Evolutionary conservation across 2,329 filamentous ascomycete species (phyloP), one percentile per base, ranked within the genome.

Genomic region (Fusarium citri): DNA sequence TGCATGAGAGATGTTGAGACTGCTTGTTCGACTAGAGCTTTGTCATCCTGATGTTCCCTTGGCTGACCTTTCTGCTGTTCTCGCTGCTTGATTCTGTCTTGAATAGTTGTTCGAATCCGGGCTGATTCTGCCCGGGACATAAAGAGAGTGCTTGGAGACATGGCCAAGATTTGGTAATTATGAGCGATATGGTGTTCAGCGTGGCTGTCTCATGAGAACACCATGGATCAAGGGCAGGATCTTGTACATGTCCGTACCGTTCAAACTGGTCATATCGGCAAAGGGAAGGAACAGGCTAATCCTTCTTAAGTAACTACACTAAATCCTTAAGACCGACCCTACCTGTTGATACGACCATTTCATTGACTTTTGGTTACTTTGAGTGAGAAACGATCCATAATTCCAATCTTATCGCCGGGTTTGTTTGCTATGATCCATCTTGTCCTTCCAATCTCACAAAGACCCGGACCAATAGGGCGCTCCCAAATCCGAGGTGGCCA

Each of bases 101-200:
- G 69, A 34, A 78, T 55, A 0, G 68, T 75, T 2, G 59, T 68
- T 42, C 64, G 69, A 12, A 80, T 72, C 7, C 76, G 77, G 11
- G 73, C 64, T 2, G 73, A 74, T 54, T 80, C 79, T 23, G 75
- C 68, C 1, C 67, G 68, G 1, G 78, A 77, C 64, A 80, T 72
- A 42, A 78, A 79, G 20, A 81, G 63, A 1, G 76, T 80, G 30
- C 20, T 31, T 3, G 16, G 7, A 12, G 12, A 7, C 18, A 46
- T 25, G 18, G 9, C 2, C 14, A 7, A 7, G 3, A 6, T 7
- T 3, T 1, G 8, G 6, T 34, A 7, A 0, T 41, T 18, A 7
- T n/a, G 10, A 2, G 2, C 16, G 8, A 3, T 34, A 34, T 37
- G 5, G 9, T 11, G 5, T 0, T n/a, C 16, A 10, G 3, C 0